Evolutionary conservation across 148 eudicot genomes (phyloP), one percentile per base, ranked within the genome.

Genomic region (Talinum fruticosum): DNA sequence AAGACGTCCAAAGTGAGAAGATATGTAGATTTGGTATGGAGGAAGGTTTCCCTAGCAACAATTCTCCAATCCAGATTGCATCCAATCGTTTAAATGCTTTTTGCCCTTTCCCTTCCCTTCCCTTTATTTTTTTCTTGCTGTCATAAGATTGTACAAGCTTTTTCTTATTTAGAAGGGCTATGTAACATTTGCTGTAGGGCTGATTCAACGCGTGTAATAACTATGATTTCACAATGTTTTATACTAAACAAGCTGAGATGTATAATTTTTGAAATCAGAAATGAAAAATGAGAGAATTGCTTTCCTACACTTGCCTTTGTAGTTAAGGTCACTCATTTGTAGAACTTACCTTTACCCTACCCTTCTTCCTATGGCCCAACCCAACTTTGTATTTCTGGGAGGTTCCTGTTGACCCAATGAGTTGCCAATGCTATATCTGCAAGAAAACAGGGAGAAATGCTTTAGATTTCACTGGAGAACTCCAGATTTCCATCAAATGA

Each of bases 1-100:
- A 59, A 87, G 88, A 65, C 93, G 89, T 64, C 92, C 98, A 29
- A 96, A 96, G 87, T 91, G 86, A 88, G 73, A 74, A 14, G 14
- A 30, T 66, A 0, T 21, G 33, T 33, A 24, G 21, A 45, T 45
- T 45, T 47, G 62, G 53, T 14, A 0, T 15, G 30, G 23, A 26
- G 37, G 26, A 30, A 32, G 21, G 33, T 54, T 69, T 69, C 38
- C 35, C 35, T 33, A 34, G 33, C 51, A 51, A 72, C 47, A 35
- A 54, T 49, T 54, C 37, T 2, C 26, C 54, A 66, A 30, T 53
- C 65, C 14, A 28, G 6, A 32, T 71, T 66, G 66, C 36, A 37
- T 6, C 66, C 54, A 32, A 72, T 72, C 73, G 72, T 62, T 76
- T 66, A 71, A 47, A 18, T 24, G 75, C 26, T 65, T 35, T 51